Conservation (phyloP, 768 basidiomycete species). For the Nidularia pulvinata region DNA sequence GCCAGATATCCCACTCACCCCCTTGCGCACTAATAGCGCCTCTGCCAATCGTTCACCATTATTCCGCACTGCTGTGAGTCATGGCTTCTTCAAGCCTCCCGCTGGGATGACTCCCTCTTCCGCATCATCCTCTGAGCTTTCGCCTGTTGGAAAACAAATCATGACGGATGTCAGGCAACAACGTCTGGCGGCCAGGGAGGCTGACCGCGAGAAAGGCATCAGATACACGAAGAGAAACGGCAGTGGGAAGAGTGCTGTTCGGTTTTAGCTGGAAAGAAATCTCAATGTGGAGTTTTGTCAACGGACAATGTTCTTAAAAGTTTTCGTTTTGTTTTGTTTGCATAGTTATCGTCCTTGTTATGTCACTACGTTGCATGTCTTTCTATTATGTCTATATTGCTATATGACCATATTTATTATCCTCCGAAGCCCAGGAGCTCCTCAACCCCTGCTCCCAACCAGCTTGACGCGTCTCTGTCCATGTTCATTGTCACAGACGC, state of each 20-base stretch:
- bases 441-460: no score
- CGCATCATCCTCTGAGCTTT: constrained; percentile 72
- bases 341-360: no score
- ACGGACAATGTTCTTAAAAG: no score
- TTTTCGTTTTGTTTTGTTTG: no score
- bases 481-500: no score
- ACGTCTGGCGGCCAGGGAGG: constrained; percentile 34
- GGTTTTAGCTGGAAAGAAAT: background rate
- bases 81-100: constrained; percentile 47
- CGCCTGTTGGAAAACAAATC: constrained; percentile 63
- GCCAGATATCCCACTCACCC: constrained; percentile 41
- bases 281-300: no score
- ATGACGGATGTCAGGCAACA: constrained; percentile 65
- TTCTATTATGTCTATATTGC: no score
- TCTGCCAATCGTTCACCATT: constrained; percentile 25
- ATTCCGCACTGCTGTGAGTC: constrained; percentile 32
- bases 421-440: no score
- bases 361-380: no score
- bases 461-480: no score
- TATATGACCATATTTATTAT: no score
- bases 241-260: background rate
- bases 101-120: constrained; percentile 53
- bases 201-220: constrained; percentile 20
- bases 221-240: constrained; percentile 6
- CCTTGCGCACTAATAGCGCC: constrained; percentile 35